These are phyloP conservation scores for Stipa capillata DNA, from an alignment of 176 grass and related monocot genomes.

Conservation along the genomic window DNA sequence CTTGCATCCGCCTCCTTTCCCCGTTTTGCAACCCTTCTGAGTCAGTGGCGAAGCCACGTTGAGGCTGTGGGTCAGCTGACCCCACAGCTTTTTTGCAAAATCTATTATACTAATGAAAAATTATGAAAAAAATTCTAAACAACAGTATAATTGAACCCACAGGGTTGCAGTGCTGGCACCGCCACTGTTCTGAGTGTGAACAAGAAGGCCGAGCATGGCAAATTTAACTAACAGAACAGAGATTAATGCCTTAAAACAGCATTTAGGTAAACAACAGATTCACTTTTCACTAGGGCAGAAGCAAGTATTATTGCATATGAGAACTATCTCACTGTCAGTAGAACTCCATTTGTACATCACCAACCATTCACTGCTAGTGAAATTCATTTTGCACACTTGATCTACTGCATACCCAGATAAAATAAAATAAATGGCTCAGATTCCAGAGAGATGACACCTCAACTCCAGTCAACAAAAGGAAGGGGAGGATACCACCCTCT, in stretches of 20 bases:
- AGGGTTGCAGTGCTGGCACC: no score
- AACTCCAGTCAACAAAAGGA: conserved; percentile 72
- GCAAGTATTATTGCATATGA: neutral
- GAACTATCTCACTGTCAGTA: neutral
- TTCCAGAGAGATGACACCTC: neutral
- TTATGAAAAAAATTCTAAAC: no score
- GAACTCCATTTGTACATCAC: neutral
- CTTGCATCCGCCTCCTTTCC: neutral
- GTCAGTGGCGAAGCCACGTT: no score
- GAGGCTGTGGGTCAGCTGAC: no score
- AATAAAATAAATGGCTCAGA: neutral
- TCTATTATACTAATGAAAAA: no score
- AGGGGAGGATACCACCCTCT: conserved; percentile 56
- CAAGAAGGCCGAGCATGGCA: neutral
- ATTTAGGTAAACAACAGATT: neutral
- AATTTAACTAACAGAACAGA: neutral
- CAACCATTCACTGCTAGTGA: neutral
- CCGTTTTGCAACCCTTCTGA: neutral
- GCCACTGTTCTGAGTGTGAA: no score
- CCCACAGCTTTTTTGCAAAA: no score
- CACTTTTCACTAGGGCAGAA: neutral
- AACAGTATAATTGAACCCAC: no score
- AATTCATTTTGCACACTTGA: neutral
- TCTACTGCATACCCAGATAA: neutral
- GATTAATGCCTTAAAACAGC: neutral